phyloP scores from a whole-genome alignment of 139 green algal species.

The Asterochloris erici region DNA sequence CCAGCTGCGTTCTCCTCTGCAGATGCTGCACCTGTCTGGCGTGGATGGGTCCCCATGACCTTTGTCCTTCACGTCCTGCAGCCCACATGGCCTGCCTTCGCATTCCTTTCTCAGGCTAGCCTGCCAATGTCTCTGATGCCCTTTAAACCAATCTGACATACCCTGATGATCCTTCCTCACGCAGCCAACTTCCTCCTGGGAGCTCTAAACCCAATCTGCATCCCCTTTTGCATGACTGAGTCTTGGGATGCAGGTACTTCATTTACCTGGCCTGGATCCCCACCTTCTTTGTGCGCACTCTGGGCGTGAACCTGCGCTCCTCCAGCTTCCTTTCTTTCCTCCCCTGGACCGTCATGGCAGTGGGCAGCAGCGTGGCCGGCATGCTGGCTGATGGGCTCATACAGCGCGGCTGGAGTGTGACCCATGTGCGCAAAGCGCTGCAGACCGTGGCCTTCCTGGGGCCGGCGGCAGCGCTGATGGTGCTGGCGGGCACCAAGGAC shows the following conservation, averaged over 20 bases:
- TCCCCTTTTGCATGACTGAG: too few relatives aligned
- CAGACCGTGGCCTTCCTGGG: conserved; percentile 78
- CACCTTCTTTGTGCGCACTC: conserved; percentile 75
- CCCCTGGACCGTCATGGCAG: conserved; percentile 82
- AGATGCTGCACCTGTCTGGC: too few relatives aligned
- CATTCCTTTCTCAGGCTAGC: background rate
- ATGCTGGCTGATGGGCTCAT: conserved; percentile 74
- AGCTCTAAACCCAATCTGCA: too few relatives aligned
- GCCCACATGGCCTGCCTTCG: too few relatives aligned
- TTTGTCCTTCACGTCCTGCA: too few relatives aligned
- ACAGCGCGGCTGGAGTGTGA: conserved; percentile 30
- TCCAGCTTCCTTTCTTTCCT: conserved; percentile 75
- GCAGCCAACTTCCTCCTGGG: too few relatives aligned
- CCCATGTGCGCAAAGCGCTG: conserved; percentile 36
- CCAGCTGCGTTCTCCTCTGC: too few relatives aligned
- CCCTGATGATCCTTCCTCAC: too few relatives aligned
- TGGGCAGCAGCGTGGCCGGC: conserved; percentile 56
- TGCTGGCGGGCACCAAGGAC: conserved; percentile 41
- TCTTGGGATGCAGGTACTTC: conserved; percentile 59
- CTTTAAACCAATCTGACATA: background rate
- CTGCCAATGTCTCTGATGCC: background rate
- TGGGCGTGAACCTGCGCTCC: conserved; percentile 66
- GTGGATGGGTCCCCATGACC: too few relatives aligned
- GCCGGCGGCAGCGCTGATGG: conserved; percentile 65
- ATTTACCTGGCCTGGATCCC: conserved; percentile 96